Base-by-base conservation (phyloP, 2,329 filamentous ascomycete genomes). In the Aspergillus novoparasiticus region DNA sequence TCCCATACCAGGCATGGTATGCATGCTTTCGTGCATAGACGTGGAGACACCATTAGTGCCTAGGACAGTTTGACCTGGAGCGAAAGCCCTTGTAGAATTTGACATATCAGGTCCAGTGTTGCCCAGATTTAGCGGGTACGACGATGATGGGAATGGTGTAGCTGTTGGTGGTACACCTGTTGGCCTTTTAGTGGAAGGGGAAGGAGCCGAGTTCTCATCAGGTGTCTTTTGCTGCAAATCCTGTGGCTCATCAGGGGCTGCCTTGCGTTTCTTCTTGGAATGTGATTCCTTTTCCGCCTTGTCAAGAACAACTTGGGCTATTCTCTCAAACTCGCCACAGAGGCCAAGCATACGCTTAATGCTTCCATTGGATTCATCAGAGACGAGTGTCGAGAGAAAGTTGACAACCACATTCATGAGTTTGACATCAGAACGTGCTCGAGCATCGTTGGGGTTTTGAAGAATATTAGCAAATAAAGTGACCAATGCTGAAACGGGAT, bases 401-500 rank as follows among this genome's bases (percentile, higher is more conserved):
- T 89, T 93, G 60, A 98, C 94, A 1, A 99, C 95, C 9, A 94
- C 84, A 69, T 90, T 93, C 93, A 99, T 97, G 23, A 98, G 81
- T 68, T 91, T 90, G 19, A 95, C 88, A 75, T 99, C 95, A 1
- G 93, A 93, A 60, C 93, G 89, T 48, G 94, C 94, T 53, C 93
- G 87, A 1, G 91, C 88, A 73, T 99, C 95, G 63, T 94, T 87
- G 0, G 95, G 95, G 70, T 98, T 98, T 75, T 99, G 95, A 0
- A 99, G 80, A 54, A 98, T 96, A 72, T 98, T 97, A 63, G 94
- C 94, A 73, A 99, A 99, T 2, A 99, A 82, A 0, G 95, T 98
- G 51, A 99, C 93, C 5, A 98, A 86, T 1, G 95, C 92, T 0
- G 95, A 96, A 10, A 99, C 94, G 0, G 95, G 95, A 79, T 97